Percentiles rank a stretch among this genome's conserved stretches.
Evolutionary conservation across 2,329 filamentous ascomycete genomes (phyloP).

Genomic region (Pseudocercospora cruenta): DNA sequence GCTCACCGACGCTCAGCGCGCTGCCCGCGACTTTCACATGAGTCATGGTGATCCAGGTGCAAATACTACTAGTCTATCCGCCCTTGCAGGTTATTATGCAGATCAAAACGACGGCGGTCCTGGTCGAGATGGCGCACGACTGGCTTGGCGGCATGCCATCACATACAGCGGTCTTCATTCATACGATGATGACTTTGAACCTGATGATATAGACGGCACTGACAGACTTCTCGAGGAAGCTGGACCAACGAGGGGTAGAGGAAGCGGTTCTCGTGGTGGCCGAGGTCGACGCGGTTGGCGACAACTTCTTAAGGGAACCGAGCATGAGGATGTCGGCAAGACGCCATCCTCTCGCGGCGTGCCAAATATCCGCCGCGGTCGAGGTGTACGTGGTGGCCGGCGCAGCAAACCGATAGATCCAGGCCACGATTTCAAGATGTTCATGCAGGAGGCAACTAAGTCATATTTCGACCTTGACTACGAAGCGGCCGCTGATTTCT

Average conservation of each 20-base stretch:
- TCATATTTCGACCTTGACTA: slow-evolving; percentile 68
- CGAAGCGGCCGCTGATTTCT: slow-evolving; percentile 59
- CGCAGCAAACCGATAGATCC: slow-evolving; percentile 66
- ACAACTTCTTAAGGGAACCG: slow-evolving; percentile 39
- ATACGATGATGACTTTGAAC: slow-evolving; percentile 4
- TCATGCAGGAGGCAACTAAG: slow-evolving; percentile 68
- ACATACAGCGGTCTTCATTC: slow-evolving; percentile 8
- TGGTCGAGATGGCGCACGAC: slow-evolving; percentile 7
- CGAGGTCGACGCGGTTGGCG: slow-evolving; percentile 37
- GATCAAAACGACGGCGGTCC: slow-evolving; percentile 4
- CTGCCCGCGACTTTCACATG: slow-evolving; percentile 24
- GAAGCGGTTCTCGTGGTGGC: slow-evolving; percentile 16
- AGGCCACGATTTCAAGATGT: slow-evolving; percentile 70
- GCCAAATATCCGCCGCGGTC: slow-evolving; percentile 20
- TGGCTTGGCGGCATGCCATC: slow-evolving; percentile 1
- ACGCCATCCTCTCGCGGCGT: slow-evolving; percentile 13
- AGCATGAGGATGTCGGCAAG: slow-evolving; percentile 35
- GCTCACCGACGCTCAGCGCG: slow-evolving; percentile 13
- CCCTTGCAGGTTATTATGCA: neutral
- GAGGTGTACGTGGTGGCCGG: slow-evolving; percentile 32
- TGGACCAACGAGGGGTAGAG: neutral
- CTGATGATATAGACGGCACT: slow-evolving; percentile 1
- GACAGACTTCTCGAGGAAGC: neutral
- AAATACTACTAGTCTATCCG: neutral
- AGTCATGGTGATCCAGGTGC: slow-evolving; percentile 19